phyloP scores from a whole-genome alignment of 2,329 filamentous ascomycete genomes.

The Ophiostoma angusticollis region DNA sequence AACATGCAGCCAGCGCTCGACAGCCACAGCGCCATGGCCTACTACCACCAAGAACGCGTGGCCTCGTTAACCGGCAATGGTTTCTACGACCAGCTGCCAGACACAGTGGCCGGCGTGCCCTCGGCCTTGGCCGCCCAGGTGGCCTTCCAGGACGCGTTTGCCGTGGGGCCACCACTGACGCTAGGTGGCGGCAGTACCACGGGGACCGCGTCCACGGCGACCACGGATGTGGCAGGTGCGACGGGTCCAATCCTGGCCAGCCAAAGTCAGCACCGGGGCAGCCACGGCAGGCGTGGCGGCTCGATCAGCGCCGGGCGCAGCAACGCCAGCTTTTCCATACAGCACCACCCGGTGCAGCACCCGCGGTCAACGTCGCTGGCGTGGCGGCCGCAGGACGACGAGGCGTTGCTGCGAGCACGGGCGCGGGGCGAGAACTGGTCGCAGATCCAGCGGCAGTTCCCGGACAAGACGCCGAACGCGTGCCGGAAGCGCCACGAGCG shows the following conservation, averaged over 20 bases:
- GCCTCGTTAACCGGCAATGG: conserved; percentile 12
- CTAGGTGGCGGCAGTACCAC: conserved; percentile 9
- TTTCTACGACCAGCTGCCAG: conserved; percentile 22
- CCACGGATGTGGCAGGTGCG: no score
- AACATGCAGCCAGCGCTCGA: conserved; percentile 15
- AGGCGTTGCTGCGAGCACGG: conserved; percentile 57
- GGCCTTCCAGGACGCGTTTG: conserved; percentile 21
- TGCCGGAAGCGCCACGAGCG: conserved; percentile 84
- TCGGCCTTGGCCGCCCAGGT: conserved; percentile 10
- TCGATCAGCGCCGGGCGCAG: conserved; percentile 9
- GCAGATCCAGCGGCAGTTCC: conserved; percentile 66
- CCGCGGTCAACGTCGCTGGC: conserved; percentile 46
- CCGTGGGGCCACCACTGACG: conserved; percentile 20
- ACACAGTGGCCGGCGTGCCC: conserved; percentile 11
- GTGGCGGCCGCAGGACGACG: conserved; percentile 65
- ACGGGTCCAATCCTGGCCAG: conserved; percentile 1
- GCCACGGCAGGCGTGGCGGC: conserved; percentile 2
- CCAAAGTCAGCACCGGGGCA: conserved; percentile 12
- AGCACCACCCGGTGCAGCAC: conserved; percentile 30
- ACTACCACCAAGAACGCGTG: conserved; percentile 19
- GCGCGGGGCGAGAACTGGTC: conserved; percentile 71
- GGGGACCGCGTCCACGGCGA: not conserved
- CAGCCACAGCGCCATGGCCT: conserved; percentile 19
- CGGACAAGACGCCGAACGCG: conserved; percentile 65
- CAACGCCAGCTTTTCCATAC: conserved; percentile 21